Percentiles rank a stretch among this genome's conserved stretches.
phyloP scores from a whole-genome alignment of 75 land plant genomes.

The Isoetes taiwanensis region DNA sequence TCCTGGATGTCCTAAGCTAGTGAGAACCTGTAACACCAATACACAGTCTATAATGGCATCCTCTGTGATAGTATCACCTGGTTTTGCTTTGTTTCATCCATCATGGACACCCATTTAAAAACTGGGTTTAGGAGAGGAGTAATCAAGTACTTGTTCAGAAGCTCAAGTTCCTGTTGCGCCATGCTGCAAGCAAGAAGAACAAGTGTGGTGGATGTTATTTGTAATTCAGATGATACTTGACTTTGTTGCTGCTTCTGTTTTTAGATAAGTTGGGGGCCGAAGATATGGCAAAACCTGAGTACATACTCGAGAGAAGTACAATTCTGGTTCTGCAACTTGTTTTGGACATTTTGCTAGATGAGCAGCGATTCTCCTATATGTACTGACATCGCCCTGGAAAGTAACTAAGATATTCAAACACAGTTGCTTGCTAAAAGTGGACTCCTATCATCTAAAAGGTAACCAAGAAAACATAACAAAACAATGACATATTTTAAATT shows the following conservation, averaged over 20 bases:
- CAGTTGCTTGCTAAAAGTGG: background rate
- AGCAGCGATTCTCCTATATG: conserved; percentile 24
- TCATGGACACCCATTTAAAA: conserved; percentile 11
- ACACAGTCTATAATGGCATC: background rate
- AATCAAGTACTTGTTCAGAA: conserved; percentile 18
- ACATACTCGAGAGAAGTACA: conserved; percentile 26
- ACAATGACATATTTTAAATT: background rate
- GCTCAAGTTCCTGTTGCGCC: conserved; percentile 9
- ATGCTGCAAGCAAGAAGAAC: conserved; percentile 22
- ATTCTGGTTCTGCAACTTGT: conserved; percentile 15
- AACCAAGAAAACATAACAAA: background rate
- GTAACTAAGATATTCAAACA: no score
- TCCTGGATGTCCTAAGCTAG: background rate
- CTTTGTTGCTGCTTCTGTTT: background rate
- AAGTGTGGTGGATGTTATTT: conserved; percentile 27
- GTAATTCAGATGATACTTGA: conserved; percentile 2
- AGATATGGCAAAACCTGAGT: conserved; percentile 26
- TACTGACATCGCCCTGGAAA: conserved; percentile 34
- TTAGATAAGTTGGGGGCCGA: conserved; percentile 2
- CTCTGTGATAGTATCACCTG: background rate
- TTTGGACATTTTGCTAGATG: conserved; percentile 34
- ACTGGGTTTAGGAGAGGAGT: conserved; percentile 23
- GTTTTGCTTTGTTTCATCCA: conserved; percentile 6
- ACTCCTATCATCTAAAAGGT: background rate
- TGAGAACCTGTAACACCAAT: no score